Evolutionary conservation across 2,329 filamentous ascomycete genomes (phyloP), one percentile per base, ranked within the genome.

Genomic region (Diplodia seriata): DNA sequence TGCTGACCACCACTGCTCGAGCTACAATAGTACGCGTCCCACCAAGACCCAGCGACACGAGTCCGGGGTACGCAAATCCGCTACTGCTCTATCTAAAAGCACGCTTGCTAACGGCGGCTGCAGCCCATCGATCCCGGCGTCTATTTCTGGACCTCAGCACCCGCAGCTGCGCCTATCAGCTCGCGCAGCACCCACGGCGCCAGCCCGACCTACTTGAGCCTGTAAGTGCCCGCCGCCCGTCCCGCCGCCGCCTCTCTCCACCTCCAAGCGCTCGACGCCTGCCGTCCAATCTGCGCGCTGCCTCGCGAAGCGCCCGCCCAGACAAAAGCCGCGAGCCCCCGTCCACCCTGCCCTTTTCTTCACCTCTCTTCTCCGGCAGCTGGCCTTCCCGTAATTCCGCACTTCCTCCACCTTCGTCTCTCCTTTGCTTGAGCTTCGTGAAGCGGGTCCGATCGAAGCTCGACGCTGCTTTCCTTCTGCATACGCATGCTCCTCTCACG

Each of bases 351-450:
- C 71, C 70, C 72, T 66, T 73, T 73, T 71, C 72, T 73, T 70
- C 57, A 55, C 40, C 47, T 70, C 68, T 69, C 70, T 74, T 75
- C 70, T 76, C 69, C 73, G 76, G 73, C 75, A 79, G 59, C 59
- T 63, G 78, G 78, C 75, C 77, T 77, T 68, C 69, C 74, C 76
- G 76, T 77, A 77, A 78, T 77, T 79, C 76, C 75, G 73, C 72
- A 50, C 73, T 73, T 76, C 72, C 70, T 53, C 56, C 70, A 73
- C 77, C 75, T 74, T 74, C 74, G 71, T 73, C 69, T 64, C 71
- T 64, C 64, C 55, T 67, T 71, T 68, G 49, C 65, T 43, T 18
- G 67, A 29, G 43, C 61, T 55, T 57, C 49, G 67, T 54, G 50
- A 57, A 53, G 67, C 67, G 49, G 67, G 67, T 66, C 67, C 65